Conservation (phyloP, 2,329 filamentous ascomycete genomes). For the Fusarium sacchari region DNA sequence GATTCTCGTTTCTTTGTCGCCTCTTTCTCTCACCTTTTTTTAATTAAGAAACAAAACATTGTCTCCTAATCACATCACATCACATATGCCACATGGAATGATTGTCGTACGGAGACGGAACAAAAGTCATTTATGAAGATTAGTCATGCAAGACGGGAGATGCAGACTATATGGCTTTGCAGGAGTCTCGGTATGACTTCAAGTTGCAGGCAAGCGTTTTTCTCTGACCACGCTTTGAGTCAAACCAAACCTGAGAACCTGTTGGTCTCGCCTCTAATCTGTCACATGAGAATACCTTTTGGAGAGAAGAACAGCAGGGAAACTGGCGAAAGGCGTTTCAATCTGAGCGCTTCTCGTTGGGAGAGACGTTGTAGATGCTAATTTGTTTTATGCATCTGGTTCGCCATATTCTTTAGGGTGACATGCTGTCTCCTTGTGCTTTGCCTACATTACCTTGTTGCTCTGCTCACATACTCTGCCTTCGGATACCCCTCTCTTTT, state of each 20-base stretch:
- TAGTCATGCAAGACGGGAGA: constrained; percentile 48
- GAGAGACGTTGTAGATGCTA: constrained; percentile 33
- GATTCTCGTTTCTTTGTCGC: constrained; percentile 52
- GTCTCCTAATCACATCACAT: constrained; percentile 48
- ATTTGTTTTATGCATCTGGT: constrained; percentile 40
- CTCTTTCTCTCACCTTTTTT: constrained; percentile 52
- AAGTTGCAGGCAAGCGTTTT: constrained; percentile 27
- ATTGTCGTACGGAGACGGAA: constrained; percentile 47
- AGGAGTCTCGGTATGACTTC: constrained; percentile 33
- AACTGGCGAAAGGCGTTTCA: constrained; percentile 32
- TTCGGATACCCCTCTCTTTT: constrained; percentile 43
- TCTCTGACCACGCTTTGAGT: constrained; percentile 11
- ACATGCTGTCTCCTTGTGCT: constrained; percentile 24
- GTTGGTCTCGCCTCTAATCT: constrained; percentile 26
- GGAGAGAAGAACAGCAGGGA: constrained; percentile 37
- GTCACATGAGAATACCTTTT: constrained; percentile 27
- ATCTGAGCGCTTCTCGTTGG: constrained; percentile 20
- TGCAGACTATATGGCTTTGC: constrained; percentile 47
- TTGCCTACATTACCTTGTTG: constrained; percentile 30
- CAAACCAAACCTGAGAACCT: constrained; percentile 9
- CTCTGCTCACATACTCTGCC: constrained; percentile 40
- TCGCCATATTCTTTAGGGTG: constrained; percentile 45
- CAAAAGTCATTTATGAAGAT: constrained; percentile 51
- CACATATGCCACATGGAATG: constrained; percentile 47
- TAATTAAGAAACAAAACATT: constrained; percentile 51